These are phyloP conservation scores for Flaveria sonorensis DNA, from an alignment of 129 eudicot genomes.

Conservation along the genomic window DNA sequence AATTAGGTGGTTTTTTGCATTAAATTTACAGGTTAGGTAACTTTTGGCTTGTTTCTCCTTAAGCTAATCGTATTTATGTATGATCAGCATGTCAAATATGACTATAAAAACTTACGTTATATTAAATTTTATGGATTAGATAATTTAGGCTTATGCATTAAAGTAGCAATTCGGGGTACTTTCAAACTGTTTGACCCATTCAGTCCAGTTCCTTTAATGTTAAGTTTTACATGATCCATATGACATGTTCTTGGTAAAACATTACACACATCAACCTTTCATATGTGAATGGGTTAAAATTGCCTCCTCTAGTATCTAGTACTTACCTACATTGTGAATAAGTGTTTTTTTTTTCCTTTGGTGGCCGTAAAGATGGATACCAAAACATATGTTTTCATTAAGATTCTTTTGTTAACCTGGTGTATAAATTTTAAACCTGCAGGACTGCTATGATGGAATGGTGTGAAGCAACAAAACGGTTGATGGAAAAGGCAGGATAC, in stretches of 20 bases:
- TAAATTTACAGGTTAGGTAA: neutral
- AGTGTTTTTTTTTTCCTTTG: neutral
- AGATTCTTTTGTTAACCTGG: conserved; percentile 15
- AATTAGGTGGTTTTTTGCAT: neutral
- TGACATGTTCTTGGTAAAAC: too few relatives aligned
- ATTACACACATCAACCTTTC: too few relatives aligned
- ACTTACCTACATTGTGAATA: neutral
- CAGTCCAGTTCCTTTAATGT: neutral
- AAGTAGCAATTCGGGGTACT: neutral
- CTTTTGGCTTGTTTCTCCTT: neutral
- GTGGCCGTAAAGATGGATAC: neutral
- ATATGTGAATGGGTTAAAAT: conserved; percentile 1
- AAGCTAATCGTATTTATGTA: neutral
- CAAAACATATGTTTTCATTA: neutral
- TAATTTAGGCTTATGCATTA: neutral
- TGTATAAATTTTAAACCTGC: conserved; percentile 28
- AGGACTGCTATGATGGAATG: conserved; percentile 65
- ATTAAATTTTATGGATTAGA: neutral
- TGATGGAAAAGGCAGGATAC: conserved; percentile 58
- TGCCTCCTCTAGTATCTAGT: neutral
- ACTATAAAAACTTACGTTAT: neutral
- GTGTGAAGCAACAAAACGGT: conserved; percentile 55
- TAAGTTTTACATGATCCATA: neutral
- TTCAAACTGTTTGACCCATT: neutral
- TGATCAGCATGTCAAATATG: neutral